Base-by-base conservation (phyloP, 495 filamentous ascomycete species). In the Cercophora samala region DNA sequence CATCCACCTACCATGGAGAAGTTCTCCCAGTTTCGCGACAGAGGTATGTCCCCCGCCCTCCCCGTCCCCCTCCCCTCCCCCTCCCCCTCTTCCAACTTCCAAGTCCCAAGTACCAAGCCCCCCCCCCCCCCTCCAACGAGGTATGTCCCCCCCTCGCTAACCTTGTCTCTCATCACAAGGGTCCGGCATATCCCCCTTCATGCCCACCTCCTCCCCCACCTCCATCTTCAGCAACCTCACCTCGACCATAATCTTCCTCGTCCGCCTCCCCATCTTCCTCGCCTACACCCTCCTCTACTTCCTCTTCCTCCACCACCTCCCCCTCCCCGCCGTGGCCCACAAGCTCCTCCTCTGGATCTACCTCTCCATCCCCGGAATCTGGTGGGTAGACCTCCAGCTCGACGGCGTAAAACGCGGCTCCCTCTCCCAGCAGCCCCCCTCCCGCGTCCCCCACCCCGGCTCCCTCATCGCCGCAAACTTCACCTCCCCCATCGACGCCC, bases 311-410 rank as follows among this genome's bases (percentile, higher is more conserved):
- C 91, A 93, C 80, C 92, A 88, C 86, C 85, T 97, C 2, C 86
- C 37, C 37, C 15, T 97, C n/a, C 92, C 91, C 1, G 87, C 87
- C 11, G 75, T 92, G 46, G 78, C 83, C 15, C 91, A 92, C 74
- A 98, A 97, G 77, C 88, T 92, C 18, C 83, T 89, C 52, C 75
- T 98, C 29, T 98, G 96, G 94, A 83, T 87, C 58, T 86, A 98
- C 55, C 83, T 99, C 19, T 89, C 87, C 32, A 89, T 93, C 23
- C 91, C 93, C 0, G 93, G 93, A 21, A 89, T 97, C 51, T 98
- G 95, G 94, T 98, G 94, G 93, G 90, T 97, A 60, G 95, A 98
- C 77, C 82, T 99, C 0, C 93, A 97, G 72, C 89, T 99, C 54
- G 95, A 98, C 74, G 93, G 93, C 32, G 95, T 99, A 46, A 90